Percentiles rank a stretch among this genome's conserved stretches.
Evolutionary conservation across 345 rosid genomes (phyloP).

Genomic region (Eutrema heterophyllum): DNA sequence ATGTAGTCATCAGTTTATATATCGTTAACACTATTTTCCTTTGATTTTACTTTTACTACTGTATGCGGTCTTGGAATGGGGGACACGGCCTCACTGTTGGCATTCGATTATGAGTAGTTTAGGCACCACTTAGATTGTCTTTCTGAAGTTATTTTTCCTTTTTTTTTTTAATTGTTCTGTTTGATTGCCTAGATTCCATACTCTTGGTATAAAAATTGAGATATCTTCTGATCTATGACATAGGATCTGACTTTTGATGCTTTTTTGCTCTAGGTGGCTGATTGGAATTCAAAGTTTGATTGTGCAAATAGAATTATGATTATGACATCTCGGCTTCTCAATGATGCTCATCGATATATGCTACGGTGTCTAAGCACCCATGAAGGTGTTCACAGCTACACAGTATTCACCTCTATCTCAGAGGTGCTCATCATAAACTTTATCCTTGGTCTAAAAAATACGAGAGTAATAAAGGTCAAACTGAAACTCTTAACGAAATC

Average conservation of each 20-base stretch:
- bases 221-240: background rate
- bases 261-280: slow-evolving; percentile 47
- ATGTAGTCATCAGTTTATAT: no score
- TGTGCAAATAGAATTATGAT: slow-evolving; percentile 51
- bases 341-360: slow-evolving; percentile 91
- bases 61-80: no score
- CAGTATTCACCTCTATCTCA: slow-evolving; percentile 73
- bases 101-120: no score
- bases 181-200: background rate
- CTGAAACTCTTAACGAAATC: no score
- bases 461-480: no score
- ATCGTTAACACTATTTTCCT: no score
- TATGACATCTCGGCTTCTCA: slow-evolving; percentile 76
- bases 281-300: slow-evolving; percentile 58
- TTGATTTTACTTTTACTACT: no score
- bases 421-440: slow-evolving; percentile 52
- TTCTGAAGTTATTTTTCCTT: background rate
- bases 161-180: background rate
- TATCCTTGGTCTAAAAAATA: slow-evolving; percentile 8
- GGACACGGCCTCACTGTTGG: no score
- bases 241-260: background rate
- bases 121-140: background rate
- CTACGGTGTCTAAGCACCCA: slow-evolving; percentile 71
- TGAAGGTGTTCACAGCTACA: slow-evolving; percentile 45
- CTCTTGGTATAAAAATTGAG: background rate